phyloP scores from a whole-genome alignment of 2,329 filamentous ascomycete species.

The Diaporthe capsici region DNA sequence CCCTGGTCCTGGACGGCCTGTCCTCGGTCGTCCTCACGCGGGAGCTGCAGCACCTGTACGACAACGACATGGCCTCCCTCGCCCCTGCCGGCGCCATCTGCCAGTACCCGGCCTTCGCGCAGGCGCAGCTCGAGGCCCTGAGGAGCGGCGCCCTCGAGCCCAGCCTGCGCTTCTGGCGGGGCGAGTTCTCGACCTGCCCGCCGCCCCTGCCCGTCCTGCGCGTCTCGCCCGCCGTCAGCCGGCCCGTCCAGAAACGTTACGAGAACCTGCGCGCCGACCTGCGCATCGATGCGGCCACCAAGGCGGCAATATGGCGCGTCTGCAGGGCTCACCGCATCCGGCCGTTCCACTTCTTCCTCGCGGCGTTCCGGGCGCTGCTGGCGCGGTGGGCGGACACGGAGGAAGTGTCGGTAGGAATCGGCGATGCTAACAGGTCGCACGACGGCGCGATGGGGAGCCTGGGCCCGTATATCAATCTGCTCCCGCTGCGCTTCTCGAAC shows the following conservation, averaged over 20 bases:
- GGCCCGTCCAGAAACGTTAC: background rate
- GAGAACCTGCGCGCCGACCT: conserved; percentile 12
- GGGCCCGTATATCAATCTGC: conserved; percentile 63
- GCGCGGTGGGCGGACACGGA: conserved; percentile 34
- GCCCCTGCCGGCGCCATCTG: background rate
- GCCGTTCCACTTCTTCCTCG: conserved; percentile 60
- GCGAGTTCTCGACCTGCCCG: background rate
- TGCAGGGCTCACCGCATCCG: conserved; percentile 37
- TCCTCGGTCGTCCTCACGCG: conserved; percentile 5
- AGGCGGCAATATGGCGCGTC: conserved; percentile 4
- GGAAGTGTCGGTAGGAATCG: conserved; percentile 63
- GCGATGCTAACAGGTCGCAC: conserved; percentile 60
- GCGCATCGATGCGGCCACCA: conserved; percentile 6
- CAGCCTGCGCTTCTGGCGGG: conserved; percentile 1
- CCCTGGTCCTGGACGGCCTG: background rate
- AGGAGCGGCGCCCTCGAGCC: background rate
- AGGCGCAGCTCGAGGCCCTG: background rate
- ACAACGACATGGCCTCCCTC: conserved; percentile 3
- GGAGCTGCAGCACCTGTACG: background rate
- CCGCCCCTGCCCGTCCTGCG: background rate
- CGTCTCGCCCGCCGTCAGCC: background rate
- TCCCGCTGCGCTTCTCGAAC: conserved; percentile 58
- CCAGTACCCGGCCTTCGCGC: conserved; percentile 1
- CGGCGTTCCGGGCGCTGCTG: conserved; percentile 41
- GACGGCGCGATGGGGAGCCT: conserved; percentile 51